These are phyloP conservation scores for Infundibulicybe gibba DNA, from an alignment of 768 basidiomycete species.

Conservation along the genomic window DNA sequence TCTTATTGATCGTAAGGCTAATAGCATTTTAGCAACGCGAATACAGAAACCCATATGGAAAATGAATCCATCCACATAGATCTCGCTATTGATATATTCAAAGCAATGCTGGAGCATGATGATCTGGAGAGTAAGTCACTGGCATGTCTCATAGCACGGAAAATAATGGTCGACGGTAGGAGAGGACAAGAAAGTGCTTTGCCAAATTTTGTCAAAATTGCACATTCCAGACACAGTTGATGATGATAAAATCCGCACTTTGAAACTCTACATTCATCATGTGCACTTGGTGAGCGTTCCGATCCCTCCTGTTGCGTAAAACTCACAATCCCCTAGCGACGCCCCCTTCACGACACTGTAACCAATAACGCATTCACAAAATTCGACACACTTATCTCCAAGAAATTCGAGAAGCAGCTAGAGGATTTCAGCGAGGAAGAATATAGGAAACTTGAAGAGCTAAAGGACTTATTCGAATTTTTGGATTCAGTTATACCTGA, in stretches of 20 bases:
- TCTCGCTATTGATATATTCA: slow-evolving; percentile 45
- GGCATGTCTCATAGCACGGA: slow-evolving; percentile 11
- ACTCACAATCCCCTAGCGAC: slow-evolving; percentile 22
- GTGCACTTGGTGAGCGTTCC: slow-evolving; percentile 45
- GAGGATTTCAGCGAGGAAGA: slow-evolving; percentile 73
- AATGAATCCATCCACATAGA: slow-evolving; percentile 41
- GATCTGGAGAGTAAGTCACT: slow-evolving; percentile 47
- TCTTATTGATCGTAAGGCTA: neutral
- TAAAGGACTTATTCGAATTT: slow-evolving; percentile 65
- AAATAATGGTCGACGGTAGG: slow-evolving; percentile 30
- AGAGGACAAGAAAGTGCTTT: slow-evolving; percentile 63
- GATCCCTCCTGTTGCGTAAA: neutral
- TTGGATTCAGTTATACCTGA: slow-evolving; percentile 69
- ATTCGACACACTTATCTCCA: slow-evolving; percentile 63
- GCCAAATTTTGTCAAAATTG: slow-evolving; percentile 60
- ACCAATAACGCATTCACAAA: slow-evolving; percentile 68
- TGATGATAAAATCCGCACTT: slow-evolving; percentile 59
- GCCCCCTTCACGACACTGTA: slow-evolving; percentile 47
- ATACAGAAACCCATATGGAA: slow-evolving; percentile 17
- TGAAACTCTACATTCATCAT: slow-evolving; percentile 60
- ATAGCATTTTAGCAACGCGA: slow-evolving; percentile 11
- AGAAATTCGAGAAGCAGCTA: slow-evolving; percentile 70
- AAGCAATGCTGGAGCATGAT: slow-evolving; percentile 34
- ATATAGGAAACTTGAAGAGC: slow-evolving; percentile 57
- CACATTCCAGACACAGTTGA: slow-evolving; percentile 70